phyloP scores from a whole-genome alignment of 805 yeast genomes.

The Wickerhamiella kurtzmanii region DNA sequence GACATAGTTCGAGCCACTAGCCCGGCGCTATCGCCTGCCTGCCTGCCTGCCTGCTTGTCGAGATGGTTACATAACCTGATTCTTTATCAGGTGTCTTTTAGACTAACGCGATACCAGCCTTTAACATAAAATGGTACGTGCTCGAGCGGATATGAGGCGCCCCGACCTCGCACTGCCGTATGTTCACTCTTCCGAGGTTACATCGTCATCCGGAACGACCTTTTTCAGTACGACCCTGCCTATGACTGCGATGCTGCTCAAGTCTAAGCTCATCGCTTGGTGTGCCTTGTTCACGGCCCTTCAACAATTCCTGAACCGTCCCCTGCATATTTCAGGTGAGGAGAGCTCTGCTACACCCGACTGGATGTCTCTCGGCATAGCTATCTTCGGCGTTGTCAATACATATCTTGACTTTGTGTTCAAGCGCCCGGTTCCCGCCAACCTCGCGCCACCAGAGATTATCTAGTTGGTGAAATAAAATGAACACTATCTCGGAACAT shows the following conservation, averaged over 20 bases:
- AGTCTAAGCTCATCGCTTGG: conserved; percentile 28
- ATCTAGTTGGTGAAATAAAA: too few relatives aligned
- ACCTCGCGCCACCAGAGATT: background rate
- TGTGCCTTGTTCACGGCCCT: conserved; percentile 26
- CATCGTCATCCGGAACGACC: conserved; percentile 12
- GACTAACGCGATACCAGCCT: background rate
- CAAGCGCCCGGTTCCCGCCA: conserved; percentile 17
- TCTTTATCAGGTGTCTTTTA: background rate
- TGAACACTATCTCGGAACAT: too few relatives aligned
- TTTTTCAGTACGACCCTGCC: conserved; percentile 24
- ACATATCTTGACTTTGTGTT: conserved; percentile 26
- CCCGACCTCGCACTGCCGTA: conserved; percentile 25
- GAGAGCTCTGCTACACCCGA: conserved; percentile 18
- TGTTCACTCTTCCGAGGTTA: conserved; percentile 20
- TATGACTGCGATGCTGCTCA: conserved; percentile 28
- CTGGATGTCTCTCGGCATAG: conserved; percentile 21
- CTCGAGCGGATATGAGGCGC: conserved; percentile 15
- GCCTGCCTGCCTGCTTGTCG: too few relatives aligned
- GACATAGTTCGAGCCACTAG: too few relatives aligned
- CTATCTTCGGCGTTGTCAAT: conserved; percentile 23
- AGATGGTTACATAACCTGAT: background rate
- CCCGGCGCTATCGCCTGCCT: too few relatives aligned
- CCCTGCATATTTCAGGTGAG: conserved; percentile 15
- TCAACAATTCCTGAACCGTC: conserved; percentile 25
- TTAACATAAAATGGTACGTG: background rate